Conservation (phyloP, 306 rosid genomes). For the Cicer judaicum region DNA sequence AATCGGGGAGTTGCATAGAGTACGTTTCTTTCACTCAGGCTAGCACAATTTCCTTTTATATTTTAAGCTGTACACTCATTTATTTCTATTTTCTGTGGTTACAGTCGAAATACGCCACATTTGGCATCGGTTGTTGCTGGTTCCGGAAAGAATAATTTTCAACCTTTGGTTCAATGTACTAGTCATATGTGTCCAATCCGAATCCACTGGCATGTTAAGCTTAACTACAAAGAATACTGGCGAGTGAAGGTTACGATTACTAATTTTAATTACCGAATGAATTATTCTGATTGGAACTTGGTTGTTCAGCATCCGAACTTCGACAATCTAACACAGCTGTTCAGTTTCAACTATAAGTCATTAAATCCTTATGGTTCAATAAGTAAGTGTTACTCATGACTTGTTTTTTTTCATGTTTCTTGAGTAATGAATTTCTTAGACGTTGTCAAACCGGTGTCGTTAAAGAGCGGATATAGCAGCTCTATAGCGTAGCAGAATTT, state of each 20-base stretch:
- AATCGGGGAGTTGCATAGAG: constrained; percentile 70
- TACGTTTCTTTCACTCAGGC: constrained; percentile 45
- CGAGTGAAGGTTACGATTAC: constrained; percentile 79
- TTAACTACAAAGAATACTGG: constrained; percentile 85
- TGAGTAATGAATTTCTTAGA: not conserved
- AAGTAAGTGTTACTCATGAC: constrained; percentile 57
- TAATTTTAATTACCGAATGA: constrained; percentile 83
- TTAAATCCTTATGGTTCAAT: constrained; percentile 70
- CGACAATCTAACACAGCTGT: constrained; percentile 73
- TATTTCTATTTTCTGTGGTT: constrained; percentile 33
- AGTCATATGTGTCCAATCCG: constrained; percentile 88
- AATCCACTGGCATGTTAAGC: constrained; percentile 89
- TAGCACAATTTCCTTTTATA: constrained; percentile 21
- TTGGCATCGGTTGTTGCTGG: constrained; percentile 72
- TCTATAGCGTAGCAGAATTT: too few relatives aligned
- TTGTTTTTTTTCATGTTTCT: constrained; percentile 19
- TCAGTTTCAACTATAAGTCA: constrained; percentile 82
- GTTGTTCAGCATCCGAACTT: constrained; percentile 91
- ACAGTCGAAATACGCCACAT: constrained; percentile 66
- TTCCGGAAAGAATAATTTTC: constrained; percentile 48
- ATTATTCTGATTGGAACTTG: constrained; percentile 84
- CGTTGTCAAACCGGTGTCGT: not conserved
- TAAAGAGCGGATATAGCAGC: too few relatives aligned
- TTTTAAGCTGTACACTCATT: constrained; percentile 1
- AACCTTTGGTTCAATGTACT: constrained; percentile 82